These are phyloP conservation scores for Chlamydomonas incerta DNA, from an alignment of 139 green algal species.

Conservation along the genomic window DNA sequence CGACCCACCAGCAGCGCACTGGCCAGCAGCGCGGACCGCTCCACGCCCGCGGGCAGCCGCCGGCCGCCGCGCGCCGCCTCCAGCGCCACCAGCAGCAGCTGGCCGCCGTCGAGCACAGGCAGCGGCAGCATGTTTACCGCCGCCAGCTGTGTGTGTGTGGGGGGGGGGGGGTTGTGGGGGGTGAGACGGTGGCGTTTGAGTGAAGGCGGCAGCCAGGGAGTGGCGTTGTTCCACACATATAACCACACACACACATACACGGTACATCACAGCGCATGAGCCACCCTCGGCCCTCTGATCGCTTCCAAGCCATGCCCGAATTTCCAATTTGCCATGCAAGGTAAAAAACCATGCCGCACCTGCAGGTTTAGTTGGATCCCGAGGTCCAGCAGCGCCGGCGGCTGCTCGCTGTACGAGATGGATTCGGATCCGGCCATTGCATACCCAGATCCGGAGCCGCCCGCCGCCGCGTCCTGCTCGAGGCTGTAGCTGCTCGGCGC, in stretches of 20 bases:
- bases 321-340: too few relatives aligned
- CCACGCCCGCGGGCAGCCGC: background rate
- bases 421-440: too few relatives aligned
- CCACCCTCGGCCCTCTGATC: too few relatives aligned
- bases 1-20: background rate
- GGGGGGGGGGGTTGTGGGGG: background rate
- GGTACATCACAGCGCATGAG: too few relatives aligned
- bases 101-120: conserved; percentile 22
- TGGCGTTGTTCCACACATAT: too few relatives aligned
- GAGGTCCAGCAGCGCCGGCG: background rate
- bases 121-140: conserved; percentile 22
- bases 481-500: background rate
- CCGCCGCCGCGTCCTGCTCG: too few relatives aligned
- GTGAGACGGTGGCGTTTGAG: too few relatives aligned
- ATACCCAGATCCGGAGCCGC: too few relatives aligned
- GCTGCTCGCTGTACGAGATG: background rate
- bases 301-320: too few relatives aligned
- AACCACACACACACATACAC: too few relatives aligned
- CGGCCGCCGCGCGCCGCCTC: conserved; percentile 27
- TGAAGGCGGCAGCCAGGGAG: too few relatives aligned
- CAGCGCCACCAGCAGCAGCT: conserved; percentile 30
- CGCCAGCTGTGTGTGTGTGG: background rate
- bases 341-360: too few relatives aligned
- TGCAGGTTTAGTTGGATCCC: conserved; percentile 31
- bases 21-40: conserved; percentile 11